These are phyloP conservation scores for Cucumis cinereus DNA, from an alignment of 306 rosid species.

Conservation along the genomic window DNA sequence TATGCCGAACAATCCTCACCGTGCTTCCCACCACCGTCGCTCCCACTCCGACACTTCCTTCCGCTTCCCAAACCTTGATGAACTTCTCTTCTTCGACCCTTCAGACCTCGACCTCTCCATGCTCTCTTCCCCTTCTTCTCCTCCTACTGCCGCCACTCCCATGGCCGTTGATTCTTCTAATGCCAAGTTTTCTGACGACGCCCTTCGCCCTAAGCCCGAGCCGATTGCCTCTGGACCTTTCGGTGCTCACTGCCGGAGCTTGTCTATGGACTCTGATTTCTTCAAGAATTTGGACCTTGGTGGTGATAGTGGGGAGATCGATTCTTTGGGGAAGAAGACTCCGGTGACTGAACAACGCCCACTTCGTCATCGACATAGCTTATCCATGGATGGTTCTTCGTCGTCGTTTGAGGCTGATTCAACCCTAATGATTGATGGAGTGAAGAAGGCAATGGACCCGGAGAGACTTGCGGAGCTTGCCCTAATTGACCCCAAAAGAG, in stretches of 20 bases:
- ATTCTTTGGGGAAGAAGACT: constrained; percentile 18
- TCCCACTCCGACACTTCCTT: constrained; percentile 85
- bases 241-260: constrained; percentile 48
- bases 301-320: constrained; percentile 11
- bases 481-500: constrained; percentile 82
- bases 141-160: constrained; percentile 7
- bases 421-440: constrained; percentile 27
- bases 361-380: constrained; percentile 59
- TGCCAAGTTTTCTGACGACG: constrained; percentile 37
- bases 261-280: constrained; percentile 90
- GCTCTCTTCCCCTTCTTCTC: constrained; percentile 40
- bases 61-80: constrained; percentile 75
- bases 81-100: constrained; percentile 79
- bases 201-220: constrained; percentile 26
- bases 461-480: constrained; percentile 89
- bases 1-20: constrained; percentile 57
- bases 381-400: constrained; percentile 70
- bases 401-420: constrained; percentile 60
- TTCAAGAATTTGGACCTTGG: constrained; percentile 46
- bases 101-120: constrained; percentile 78
- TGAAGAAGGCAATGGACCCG: constrained; percentile 76
- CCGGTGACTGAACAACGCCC: constrained; percentile 26
- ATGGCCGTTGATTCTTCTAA: constrained; percentile 28
- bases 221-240: constrained; percentile 12
- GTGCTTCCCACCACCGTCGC: constrained; percentile 80